A percentile compares a stretch with the other conserved stretches of the same genome.
phyloP scores from a whole-genome alignment of 352 stramenopile genomes.

The Phytopythium litorale region DNA sequence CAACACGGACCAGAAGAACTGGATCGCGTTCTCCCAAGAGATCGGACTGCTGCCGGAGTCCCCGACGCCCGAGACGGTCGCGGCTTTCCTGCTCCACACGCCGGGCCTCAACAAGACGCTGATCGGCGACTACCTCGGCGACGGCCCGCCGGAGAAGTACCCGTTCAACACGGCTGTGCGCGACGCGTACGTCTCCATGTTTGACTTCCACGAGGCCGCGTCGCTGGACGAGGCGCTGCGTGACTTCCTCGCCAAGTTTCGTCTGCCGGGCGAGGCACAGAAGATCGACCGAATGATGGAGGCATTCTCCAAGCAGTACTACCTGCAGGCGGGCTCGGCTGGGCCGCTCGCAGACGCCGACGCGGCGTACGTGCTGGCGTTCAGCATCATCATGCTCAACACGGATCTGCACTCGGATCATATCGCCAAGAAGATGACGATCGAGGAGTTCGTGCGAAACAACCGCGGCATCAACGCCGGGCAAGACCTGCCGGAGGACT shows the following conservation, averaged over 20 bases:
- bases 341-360: constrained; percentile 81
- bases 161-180: constrained; percentile 92
- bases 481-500: constrained; percentile 67
- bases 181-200: constrained; percentile 89
- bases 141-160: constrained; percentile 94
- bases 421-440: constrained; percentile 86
- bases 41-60: constrained; percentile 81
- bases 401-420: constrained; percentile 97
- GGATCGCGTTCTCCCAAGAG: constrained; percentile 88
- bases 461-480: constrained; percentile 85
- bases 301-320: constrained; percentile 92
- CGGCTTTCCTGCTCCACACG: constrained; percentile 93
- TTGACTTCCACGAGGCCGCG: constrained; percentile 90
- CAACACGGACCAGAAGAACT: constrained; percentile 93
- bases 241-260: constrained; percentile 93
- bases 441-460: constrained; percentile 86
- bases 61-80: constrained; percentile 85
- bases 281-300: constrained; percentile 99
- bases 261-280: constrained; percentile 97
- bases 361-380: constrained; percentile 95
- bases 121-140: constrained; percentile 96
- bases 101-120: constrained; percentile 91
- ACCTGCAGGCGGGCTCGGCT: constrained; percentile 61
- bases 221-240: constrained; percentile 91
- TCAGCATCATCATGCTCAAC: constrained; percentile 99